Base-by-base conservation (phyloP, 306 rosid genomes). In the Medicago lupulina region DNA sequence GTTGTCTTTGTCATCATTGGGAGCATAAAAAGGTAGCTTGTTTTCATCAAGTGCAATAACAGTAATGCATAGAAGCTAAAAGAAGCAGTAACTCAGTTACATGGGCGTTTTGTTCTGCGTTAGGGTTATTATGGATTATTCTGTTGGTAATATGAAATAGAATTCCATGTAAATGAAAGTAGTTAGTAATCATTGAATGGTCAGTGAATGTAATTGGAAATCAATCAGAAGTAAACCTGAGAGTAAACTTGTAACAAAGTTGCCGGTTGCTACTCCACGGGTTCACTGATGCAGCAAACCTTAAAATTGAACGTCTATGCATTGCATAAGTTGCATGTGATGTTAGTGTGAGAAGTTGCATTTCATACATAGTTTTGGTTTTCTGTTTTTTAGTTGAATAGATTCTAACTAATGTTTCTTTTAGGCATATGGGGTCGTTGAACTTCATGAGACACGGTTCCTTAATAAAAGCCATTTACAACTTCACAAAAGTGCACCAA, bases 351-450 rank as follows among this genome's bases (percentile, higher is more conserved):
- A 40, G 63, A 79, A 49, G 76, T 70, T 75, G 39, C 64, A 40
- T 67, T 19, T 63, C 61, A 18, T 31, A 53, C 34, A 1, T 21
- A 36, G 43, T 8, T n/a, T 74, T 8, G 2, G 13, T 39, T 41
- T 28, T n/a, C 2, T 11, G 38, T 64, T 67, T 40, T 76, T 76
- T 19, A 71, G 71, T 70, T 67, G 78, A 55, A 68, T 75, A 67
- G 68, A 19, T 77, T 75, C 59, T 36, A 49, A 78, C 70, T 34
- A 51, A 16, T 50, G 53, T 70, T 75, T 76, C 44, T 67, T 80
- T 62, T 86, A 90, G 97, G 76, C 97, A 93, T 67, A 93, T 93
- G 96, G 96, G 98, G 71, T 71, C 92, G 7, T 71, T 93, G 86
- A 81, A 85, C 66, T 82, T 72, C 76, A 73, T 89, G 95, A 90